Evolutionary conservation across 495 filamentous ascomycete species (phyloP).

Genomic region (Daldinia bambusicola): DNA sequence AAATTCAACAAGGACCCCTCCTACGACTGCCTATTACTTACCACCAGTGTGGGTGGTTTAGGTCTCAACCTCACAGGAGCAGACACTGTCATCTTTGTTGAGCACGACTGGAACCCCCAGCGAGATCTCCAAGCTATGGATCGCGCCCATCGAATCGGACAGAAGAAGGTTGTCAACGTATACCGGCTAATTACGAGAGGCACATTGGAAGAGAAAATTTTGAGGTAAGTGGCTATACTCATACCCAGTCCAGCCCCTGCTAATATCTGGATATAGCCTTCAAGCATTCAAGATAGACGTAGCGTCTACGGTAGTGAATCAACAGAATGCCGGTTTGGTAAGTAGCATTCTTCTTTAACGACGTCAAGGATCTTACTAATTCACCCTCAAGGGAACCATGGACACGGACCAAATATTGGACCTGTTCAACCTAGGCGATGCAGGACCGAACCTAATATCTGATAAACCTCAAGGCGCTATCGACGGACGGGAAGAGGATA

Average conservation of each 20-base stretch:
- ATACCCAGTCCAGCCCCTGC: constrained; percentile 14
- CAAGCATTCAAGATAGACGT: constrained; percentile 99
- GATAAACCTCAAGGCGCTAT: constrained; percentile 66
- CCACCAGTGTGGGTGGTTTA: constrained; percentile 92
- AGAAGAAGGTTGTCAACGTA: constrained; percentile 99
- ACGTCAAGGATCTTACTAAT: constrained; percentile 24
- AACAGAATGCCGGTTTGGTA: constrained; percentile 94
- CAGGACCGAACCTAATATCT: constrained; percentile 67
- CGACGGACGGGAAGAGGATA: constrained; percentile 82
- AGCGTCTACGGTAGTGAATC: constrained; percentile 96
- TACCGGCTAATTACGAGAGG: constrained; percentile 95
- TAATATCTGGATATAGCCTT: constrained; percentile 64
- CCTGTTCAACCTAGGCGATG: constrained; percentile 91
- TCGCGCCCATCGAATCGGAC: constrained; percentile 95
- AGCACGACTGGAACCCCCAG: constrained; percentile 99
- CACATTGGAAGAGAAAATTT: constrained; percentile 97
- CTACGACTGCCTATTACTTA: constrained; percentile 91
- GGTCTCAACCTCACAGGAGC: constrained; percentile 96
- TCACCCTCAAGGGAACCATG: constrained; percentile 69
- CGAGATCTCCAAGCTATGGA: constrained; percentile 99
- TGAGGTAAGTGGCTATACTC: constrained; percentile 60
- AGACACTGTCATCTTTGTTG: constrained; percentile 98
- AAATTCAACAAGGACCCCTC: constrained; percentile 97
- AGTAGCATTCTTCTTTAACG: constrained; percentile 41
- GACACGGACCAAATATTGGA: constrained; percentile 98